phyloP scores from a whole-genome alignment of 352 stramenopile species.

The Blastocystis sp. region DNA sequence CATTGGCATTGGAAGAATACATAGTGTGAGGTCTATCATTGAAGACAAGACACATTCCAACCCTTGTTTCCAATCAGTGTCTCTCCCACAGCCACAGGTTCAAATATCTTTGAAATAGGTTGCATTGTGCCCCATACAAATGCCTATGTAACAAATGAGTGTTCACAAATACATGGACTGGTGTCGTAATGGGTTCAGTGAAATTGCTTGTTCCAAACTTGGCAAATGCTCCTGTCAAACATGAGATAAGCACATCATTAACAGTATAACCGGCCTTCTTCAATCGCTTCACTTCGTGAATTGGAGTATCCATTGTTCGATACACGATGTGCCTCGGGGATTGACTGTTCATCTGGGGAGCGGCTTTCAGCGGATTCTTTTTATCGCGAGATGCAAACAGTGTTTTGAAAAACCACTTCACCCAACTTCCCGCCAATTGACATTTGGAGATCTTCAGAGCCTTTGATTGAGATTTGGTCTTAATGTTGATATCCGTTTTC shows the following conservation, averaged over 20 bases:
- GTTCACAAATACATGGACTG: not conserved
- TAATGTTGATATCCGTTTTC: not conserved
- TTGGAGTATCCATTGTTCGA: constrained; percentile 8
- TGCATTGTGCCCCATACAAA: constrained; percentile 41
- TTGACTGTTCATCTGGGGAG: not conserved
- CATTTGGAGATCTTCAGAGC: not conserved
- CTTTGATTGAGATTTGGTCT: not conserved
- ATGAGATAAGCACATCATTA: constrained; percentile 46
- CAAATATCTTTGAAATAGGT: not conserved
- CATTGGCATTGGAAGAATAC: constrained; percentile 3
- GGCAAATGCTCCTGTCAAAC: not conserved
- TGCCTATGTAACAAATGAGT: not conserved
- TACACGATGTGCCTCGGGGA: constrained; percentile 7
- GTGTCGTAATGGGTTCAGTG: not conserved
- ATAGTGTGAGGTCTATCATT: constrained; percentile 8
- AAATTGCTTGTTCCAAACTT: not conserved
- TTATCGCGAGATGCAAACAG: not conserved
- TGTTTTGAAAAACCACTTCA: not conserved
- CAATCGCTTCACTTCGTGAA: not conserved
- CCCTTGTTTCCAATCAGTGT: constrained; percentile 5
- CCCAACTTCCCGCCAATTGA: not conserved
- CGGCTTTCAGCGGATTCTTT: not conserved
- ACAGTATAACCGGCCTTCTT: constrained; percentile 14
- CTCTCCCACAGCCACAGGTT: not conserved
- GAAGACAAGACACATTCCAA: not conserved